Conservation (phyloP, 768 basidiomycete species). For the Floccularia luteovirens region DNA sequence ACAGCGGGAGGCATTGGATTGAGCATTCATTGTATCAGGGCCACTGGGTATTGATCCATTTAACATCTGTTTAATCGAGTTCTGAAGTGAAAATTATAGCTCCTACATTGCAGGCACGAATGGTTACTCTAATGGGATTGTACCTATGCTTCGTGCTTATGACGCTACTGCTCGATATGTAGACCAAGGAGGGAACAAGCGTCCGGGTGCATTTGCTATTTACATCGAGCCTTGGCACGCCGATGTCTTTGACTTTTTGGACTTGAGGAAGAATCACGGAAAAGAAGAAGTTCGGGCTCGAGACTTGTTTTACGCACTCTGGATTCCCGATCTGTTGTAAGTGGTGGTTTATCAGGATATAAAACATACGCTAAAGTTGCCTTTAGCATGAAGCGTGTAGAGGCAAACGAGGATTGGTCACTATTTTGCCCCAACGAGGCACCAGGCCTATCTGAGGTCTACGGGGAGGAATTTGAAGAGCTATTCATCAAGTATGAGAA, state of each 20-base stretch:
- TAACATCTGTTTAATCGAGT: conserved; percentile 2
- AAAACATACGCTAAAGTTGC: not conserved
- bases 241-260: conserved; percentile 95
- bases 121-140: conserved; percentile 97
- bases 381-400: conserved; percentile 91
- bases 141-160: conserved; percentile 97
- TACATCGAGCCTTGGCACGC: conserved; percentile 99
- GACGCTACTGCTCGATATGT: conserved; percentile 98
- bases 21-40: conserved; percentile 93
- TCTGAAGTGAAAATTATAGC: conserved; percentile 25
- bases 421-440: conserved; percentile 98
- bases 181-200: conserved; percentile 98
- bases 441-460: conserved; percentile 80
- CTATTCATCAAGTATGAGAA: conserved; percentile 84
- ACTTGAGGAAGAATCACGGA: conserved; percentile 97
- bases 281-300: conserved; percentile 96
- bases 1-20: conserved; percentile 97
- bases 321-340: conserved; percentile 96
- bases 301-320: conserved; percentile 96
- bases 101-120: conserved; percentile 99
- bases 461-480: conserved; percentile 83
- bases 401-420: conserved; percentile 85
- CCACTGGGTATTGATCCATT: conserved; percentile 59
- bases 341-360: conserved; percentile 15
- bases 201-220: conserved; percentile 96